A percentile compares a stretch with the other conserved stretches of the same genome.
Conservation (phyloP, 768 basidiomycete genomes). For the Lepiota venenata region DNA sequence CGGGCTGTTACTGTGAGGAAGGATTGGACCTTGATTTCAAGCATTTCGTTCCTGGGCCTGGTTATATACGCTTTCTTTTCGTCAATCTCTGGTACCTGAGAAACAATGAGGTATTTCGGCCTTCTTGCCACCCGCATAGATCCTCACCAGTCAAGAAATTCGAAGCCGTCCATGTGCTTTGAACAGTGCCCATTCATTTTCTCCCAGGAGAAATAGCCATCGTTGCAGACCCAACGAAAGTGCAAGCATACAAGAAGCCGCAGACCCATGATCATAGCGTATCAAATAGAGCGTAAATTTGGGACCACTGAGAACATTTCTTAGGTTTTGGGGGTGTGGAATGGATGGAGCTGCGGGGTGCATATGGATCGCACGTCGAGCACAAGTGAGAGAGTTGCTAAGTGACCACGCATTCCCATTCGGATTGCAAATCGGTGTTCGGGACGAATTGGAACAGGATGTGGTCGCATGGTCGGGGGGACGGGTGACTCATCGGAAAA, state of each 20-base stretch:
- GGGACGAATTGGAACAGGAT: too few species aligned
- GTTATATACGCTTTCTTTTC: background rate
- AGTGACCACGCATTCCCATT: constrained; percentile 3
- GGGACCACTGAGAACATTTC: background rate
- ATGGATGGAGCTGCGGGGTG: background rate
- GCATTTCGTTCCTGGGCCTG: background rate
- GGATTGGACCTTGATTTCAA: background rate
- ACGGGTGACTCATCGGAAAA: background rate
- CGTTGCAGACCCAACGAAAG: background rate
- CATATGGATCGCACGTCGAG: constrained; percentile 1
- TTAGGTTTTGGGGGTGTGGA: background rate
- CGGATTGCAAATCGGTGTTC: background rate
- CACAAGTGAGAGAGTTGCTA: background rate
- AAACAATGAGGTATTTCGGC: background rate
- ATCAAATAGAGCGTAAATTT: background rate
- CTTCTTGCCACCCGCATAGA: background rate
- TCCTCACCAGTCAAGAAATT: background rate
- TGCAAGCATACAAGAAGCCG: background rate
- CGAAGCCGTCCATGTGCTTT: background rate
- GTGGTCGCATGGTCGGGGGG: background rate
- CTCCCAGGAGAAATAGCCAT: too few species aligned
- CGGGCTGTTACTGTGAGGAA: background rate
- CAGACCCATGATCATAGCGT: background rate
- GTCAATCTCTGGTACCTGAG: background rate
- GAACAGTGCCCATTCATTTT: too few species aligned